Conservation (phyloP, 2,329 filamentous ascomycete genomes). For the Cytospora chrysosperma region DNA sequence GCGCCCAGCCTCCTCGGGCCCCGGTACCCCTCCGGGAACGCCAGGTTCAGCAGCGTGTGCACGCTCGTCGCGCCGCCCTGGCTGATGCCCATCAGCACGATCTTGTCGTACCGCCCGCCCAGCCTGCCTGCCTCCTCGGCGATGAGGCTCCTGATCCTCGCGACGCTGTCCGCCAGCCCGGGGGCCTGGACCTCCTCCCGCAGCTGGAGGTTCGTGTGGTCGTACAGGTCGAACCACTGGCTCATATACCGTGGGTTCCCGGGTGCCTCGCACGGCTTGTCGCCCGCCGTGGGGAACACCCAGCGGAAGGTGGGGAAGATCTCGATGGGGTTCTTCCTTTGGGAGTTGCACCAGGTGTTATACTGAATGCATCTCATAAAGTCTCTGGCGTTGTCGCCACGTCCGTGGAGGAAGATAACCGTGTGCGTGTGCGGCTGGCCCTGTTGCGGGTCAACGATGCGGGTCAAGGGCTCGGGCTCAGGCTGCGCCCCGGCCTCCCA, state of each 20-base stretch:
- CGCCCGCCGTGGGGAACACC: slow-evolving; percentile 42
- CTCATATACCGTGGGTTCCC: slow-evolving; percentile 26
- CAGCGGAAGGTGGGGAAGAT: slow-evolving; percentile 47
- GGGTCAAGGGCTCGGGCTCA: neutral
- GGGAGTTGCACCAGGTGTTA: slow-evolving; percentile 30
- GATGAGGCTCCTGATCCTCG: slow-evolving; percentile 35
- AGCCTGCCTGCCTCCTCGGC: slow-evolving; percentile 36
- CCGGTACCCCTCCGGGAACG: slow-evolving; percentile 24
- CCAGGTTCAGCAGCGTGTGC: slow-evolving; percentile 39
- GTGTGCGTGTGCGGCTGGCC: slow-evolving; percentile 40
- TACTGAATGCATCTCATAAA: slow-evolving; percentile 34
- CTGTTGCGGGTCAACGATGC: slow-evolving; percentile 19
- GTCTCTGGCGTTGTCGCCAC: slow-evolving; percentile 39
- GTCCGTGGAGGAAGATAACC: slow-evolving; percentile 46
- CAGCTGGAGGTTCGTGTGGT: slow-evolving; percentile 40
- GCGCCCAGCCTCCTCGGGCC: slow-evolving; percentile 30
- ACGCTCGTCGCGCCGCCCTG: slow-evolving; percentile 44
- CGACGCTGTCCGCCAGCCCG: slow-evolving; percentile 41
- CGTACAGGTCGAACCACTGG: slow-evolving; percentile 56
- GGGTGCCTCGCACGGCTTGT: slow-evolving; percentile 29
- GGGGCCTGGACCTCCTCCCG: slow-evolving; percentile 42
- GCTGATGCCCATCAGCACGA: slow-evolving; percentile 47
- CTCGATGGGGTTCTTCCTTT: slow-evolving; percentile 36
- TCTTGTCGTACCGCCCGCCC: slow-evolving; percentile 37
- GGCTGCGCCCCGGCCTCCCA: slow-evolving; percentile 13